Conservation (phyloP, 1,284 basidiomycete genomes). For the Leccinum angustisporum region DNA sequence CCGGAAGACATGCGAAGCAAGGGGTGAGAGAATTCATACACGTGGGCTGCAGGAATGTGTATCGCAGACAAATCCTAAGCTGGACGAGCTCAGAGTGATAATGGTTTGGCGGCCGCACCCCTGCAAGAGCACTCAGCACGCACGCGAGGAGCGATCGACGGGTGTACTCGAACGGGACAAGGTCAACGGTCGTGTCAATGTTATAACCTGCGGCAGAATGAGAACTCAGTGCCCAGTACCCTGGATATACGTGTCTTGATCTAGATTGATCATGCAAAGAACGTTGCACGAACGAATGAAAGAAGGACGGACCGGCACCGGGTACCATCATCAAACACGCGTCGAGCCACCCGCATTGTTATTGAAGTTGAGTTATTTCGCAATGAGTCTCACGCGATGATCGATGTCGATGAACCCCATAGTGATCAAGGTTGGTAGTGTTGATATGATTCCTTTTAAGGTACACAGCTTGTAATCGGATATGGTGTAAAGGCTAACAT, state of each 20-base stretch:
- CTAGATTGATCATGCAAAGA: background rate
- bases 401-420: background rate
- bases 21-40: background rate
- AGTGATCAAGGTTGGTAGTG: background rate
- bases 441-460: background rate
- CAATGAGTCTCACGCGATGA: background rate
- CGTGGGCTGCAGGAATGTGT: background rate
- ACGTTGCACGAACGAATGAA: background rate
- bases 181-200: background rate
- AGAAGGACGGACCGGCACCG: background rate
- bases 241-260: background rate
- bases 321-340: constrained; percentile 22
- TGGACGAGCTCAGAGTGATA: background rate
- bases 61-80: background rate
- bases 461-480: constrained; percentile 33
- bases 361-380: constrained; percentile 2
- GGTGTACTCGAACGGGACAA: background rate
- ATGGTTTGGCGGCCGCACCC: background rate
- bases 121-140: background rate
- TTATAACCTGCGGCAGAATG: background rate
- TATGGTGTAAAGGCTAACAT: constrained; percentile 76
- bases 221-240: background rate
- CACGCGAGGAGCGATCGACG: background rate
- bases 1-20: background rate
- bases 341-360: constrained; percentile 17